Conservation (phyloP, 768 basidiomycete species). For the Sporobolomyces phaffii region DNA sequence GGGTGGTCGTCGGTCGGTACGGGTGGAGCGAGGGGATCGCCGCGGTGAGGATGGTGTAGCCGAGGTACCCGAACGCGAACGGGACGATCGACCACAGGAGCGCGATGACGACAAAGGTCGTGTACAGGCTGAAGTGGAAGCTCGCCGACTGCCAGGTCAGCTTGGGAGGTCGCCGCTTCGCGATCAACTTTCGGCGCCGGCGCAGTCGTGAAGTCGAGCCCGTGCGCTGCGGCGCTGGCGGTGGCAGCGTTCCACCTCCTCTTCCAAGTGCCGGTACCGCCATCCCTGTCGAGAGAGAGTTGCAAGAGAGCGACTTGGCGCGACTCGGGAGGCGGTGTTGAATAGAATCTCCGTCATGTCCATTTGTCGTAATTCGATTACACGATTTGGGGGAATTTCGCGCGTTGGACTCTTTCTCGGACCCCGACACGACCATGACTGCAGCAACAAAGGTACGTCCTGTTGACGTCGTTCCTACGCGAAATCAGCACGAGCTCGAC, state of each 20-base stretch:
- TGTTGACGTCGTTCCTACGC: no score
- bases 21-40: background rate
- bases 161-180: background rate
- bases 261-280: no score
- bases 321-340: no score
- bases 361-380: background rate
- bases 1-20: background rate
- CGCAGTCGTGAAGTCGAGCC: background rate
- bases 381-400: no score
- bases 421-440: background rate
- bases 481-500: no score
- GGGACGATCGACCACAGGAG: conserved; percentile 39
- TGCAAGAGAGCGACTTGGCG: background rate
- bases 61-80: conserved; percentile 31
- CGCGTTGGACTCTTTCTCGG: no score
- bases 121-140: conserved; percentile 9
- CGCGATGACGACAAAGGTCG: conserved; percentile 6
- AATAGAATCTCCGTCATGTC: background rate
- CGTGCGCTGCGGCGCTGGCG: background rate
- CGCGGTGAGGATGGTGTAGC: conserved; percentile 32
- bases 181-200: background rate
- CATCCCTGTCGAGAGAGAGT: background rate
- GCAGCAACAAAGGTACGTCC: conserved; percentile 3
- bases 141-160: background rate
- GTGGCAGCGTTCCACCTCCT: no score